Percentiles rank a stretch among this genome's conserved stretches.
These are phyloP conservation scores for Paradendryphiella salina DNA, from an alignment of 2,329 filamentous ascomycete species.

Conservation along the genomic window DNA sequence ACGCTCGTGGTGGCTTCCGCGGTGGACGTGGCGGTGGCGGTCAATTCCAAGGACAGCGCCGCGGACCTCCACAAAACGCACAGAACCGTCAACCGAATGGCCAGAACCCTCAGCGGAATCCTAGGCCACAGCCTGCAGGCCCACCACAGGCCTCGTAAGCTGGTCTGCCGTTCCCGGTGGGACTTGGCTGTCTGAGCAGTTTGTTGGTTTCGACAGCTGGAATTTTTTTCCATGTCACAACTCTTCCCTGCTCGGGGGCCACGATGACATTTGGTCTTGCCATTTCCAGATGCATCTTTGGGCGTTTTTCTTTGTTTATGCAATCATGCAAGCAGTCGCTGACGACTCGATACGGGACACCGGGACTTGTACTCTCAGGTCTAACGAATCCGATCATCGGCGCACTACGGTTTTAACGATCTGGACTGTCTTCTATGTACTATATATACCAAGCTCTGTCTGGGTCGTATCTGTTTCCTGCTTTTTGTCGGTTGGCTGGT, in stretches of 20 bases:
- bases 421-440: constrained; percentile 43
- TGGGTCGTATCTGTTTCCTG: constrained; percentile 29
- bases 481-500: constrained; percentile 34
- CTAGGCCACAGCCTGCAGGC: constrained; percentile 38
- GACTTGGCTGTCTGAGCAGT: constrained; percentile 35
- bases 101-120: constrained; percentile 41
- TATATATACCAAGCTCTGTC: constrained; percentile 45
- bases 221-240: constrained; percentile 32
- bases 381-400: constrained; percentile 42
- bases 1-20: constrained; percentile 36
- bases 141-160: constrained; percentile 34
- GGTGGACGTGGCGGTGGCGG: constrained; percentile 45
- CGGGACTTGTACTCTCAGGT: constrained; percentile 35
- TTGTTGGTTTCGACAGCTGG: constrained; percentile 28
- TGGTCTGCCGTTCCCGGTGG: neutral
- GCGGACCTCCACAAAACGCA: constrained; percentile 34
- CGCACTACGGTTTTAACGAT: constrained; percentile 41
- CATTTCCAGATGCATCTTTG: constrained; percentile 33
- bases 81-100: constrained; percentile 44
- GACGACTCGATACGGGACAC: constrained; percentile 45
- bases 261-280: constrained; percentile 26
- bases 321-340: constrained; percentile 37
- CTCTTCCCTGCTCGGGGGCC: constrained; percentile 38
- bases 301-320: constrained; percentile 35
- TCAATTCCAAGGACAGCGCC: constrained; percentile 39